phyloP scores from a whole-genome alignment of 306 rosid species.

The Senna siamea region DNA sequence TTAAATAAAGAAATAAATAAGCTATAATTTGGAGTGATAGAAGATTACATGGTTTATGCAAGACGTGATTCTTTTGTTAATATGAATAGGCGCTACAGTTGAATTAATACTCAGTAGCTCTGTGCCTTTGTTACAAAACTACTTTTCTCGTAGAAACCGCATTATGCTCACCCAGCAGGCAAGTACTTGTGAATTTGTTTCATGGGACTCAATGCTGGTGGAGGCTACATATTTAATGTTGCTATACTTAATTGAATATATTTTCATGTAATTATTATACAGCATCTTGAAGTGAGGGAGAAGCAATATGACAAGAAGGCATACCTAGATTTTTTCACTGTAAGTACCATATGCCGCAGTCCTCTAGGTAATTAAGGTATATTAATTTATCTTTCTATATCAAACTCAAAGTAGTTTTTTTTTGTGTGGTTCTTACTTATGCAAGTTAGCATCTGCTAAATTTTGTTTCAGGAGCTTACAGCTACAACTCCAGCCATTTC shows the following conservation, averaged over 20 bases:
- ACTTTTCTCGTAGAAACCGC: conserved; percentile 14
- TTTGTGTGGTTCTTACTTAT: not conserved
- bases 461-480: conserved; percentile 56
- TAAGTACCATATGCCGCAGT: conserved; percentile 48
- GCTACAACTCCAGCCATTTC: conserved; percentile 65
- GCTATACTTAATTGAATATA: conserved; percentile 16
- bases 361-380: not conserved
- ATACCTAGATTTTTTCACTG: conserved; percentile 75
- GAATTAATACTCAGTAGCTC: not conserved
- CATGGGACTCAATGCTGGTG: conserved; percentile 16
- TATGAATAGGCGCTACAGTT: not conserved
- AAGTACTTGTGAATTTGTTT: conserved; percentile 15
- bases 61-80: conserved; percentile 17
- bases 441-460: conserved; percentile 17
- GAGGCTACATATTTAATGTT: conserved; percentile 11
- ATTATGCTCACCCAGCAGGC: conserved; percentile 8
- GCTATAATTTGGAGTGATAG: not conserved
- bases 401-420: not conserved
- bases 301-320: conserved; percentile 88
- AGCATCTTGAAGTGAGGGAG: conserved; percentile 93
- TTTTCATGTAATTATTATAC: conserved; percentile 39
- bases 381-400: conserved; percentile 20
- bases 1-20: not conserved
- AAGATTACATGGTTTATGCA: not conserved
- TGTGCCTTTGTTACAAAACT: not conserved